Evolutionary conservation across 495 filamentous ascomycete species (phyloP).

Genomic region (Podospora bellae-mahoneyi): DNA sequence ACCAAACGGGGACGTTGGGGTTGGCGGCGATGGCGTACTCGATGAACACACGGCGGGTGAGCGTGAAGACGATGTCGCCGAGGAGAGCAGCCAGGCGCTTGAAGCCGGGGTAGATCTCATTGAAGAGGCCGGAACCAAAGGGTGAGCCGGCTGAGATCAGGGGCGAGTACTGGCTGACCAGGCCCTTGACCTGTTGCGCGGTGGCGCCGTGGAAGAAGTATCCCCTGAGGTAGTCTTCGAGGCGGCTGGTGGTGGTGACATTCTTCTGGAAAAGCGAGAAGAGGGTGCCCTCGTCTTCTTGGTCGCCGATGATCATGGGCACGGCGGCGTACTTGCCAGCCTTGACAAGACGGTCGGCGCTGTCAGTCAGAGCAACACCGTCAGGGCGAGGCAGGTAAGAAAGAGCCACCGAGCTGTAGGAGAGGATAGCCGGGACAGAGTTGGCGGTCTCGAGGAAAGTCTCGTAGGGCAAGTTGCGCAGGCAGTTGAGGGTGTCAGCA

Average conservation of each 20-base stretch:
- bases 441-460: slow-evolving; percentile 63
- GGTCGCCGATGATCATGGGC: slow-evolving; percentile 57
- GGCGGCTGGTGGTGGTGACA: slow-evolving; percentile 53
- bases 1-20: slow-evolving; percentile 61
- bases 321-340: slow-evolving; percentile 54
- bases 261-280: slow-evolving; percentile 62
- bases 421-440: slow-evolving; percentile 61
- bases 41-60: slow-evolving; percentile 59
- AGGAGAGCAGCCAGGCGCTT: slow-evolving; percentile 75
- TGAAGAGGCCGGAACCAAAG: slow-evolving; percentile 58
- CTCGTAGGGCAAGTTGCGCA: slow-evolving; percentile 56
- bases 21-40: slow-evolving; percentile 38
- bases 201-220: slow-evolving; percentile 56
- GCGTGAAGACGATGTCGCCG: slow-evolving; percentile 64
- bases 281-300: slow-evolving; percentile 60
- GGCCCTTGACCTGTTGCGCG: slow-evolving; percentile 39
- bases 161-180: slow-evolving; percentile 57
- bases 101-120: slow-evolving; percentile 69
- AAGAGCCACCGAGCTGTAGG: slow-evolving; percentile 60
- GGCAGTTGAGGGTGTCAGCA: slow-evolving; percentile 58
- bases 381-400: slow-evolving; percentile 66
- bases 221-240: slow-evolving; percentile 56
- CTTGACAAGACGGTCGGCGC: slow-evolving; percentile 51
- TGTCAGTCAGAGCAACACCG: slow-evolving; percentile 52
- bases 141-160: slow-evolving; percentile 55